Evolutionary conservation across 1,139 yeast genomes (phyloP).

Genomic region (Sugiyamaella pinicola): DNA sequence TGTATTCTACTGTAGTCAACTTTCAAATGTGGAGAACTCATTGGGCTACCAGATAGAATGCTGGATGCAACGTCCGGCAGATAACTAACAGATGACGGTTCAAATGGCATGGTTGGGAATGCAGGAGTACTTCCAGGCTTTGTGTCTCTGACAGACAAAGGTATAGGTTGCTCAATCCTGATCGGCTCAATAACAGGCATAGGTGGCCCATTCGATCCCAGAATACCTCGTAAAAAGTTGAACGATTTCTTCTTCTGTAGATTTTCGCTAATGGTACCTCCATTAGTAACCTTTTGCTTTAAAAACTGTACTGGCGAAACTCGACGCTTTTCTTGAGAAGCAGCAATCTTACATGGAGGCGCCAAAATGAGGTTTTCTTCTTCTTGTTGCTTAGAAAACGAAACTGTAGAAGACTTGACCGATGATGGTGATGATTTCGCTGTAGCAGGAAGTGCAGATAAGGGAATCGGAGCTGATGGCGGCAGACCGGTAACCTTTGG

Average conservation of each 20-base stretch:
- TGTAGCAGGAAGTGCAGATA: not conserved
- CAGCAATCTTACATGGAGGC: constrained; percentile 18
- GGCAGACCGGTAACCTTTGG: constrained; percentile 2
- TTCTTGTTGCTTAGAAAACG: not conserved
- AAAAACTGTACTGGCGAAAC: constrained; percentile 24
- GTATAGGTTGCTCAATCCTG: constrained; percentile 4
- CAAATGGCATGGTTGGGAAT: not conserved
- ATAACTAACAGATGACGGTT: not conserved
- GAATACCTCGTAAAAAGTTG: constrained; percentile 22
- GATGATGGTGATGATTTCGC: not conserved
- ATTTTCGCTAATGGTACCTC: constrained; percentile 19
- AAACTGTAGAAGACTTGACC: constrained; percentile 9
- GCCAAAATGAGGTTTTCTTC: not conserved
- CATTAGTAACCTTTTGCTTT: constrained; percentile 20
- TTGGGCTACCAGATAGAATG: not conserved
- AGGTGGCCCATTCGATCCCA: constrained; percentile 8
- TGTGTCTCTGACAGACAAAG: not conserved
- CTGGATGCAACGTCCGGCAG: not conserved
- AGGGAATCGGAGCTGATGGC: constrained; percentile 3
- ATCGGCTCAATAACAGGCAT: constrained; percentile 15
- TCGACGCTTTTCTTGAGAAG: constrained; percentile 16
- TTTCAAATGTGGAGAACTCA: not conserved
- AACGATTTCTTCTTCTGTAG: constrained; percentile 22
- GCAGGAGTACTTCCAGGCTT: not conserved
- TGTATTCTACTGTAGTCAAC: constrained; percentile 1